Conservation (phyloP, 176 grass and related monocot species). For the Zea luxurians region DNA sequence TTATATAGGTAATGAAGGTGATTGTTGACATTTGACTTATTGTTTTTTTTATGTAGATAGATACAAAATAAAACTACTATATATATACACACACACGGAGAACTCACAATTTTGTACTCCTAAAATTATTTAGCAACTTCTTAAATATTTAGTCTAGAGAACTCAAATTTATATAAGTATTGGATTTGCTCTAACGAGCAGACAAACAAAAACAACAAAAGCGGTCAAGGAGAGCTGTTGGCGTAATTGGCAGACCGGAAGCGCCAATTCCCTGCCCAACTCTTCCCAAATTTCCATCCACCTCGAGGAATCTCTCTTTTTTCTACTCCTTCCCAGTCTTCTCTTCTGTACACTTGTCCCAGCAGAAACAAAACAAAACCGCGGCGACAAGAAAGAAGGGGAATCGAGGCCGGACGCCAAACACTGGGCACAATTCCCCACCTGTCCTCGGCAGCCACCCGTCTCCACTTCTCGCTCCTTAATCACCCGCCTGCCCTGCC, state of each 20-base stretch:
- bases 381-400: conserved; percentile 4
- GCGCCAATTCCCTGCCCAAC: conserved; percentile 34
- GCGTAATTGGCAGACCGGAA: conserved; percentile 39
- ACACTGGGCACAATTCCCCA: conserved; percentile 41
- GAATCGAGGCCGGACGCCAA: conserved; percentile 4
- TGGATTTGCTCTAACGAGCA: neutral
- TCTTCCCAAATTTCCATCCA: neutral
- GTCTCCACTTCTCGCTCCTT: conserved; percentile 4
- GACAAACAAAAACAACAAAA: neutral
- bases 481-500: neutral
- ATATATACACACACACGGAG: no score
- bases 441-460: conserved; percentile 21
- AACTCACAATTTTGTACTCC: no score
- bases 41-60: no score
- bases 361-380: conserved; percentile 23
- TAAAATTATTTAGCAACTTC: no score
- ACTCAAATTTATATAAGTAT: no score
- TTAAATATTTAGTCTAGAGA: no score
- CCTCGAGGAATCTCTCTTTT: conserved; percentile 13
- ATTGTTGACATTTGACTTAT: no score
- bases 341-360: no score
- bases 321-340: neutral
- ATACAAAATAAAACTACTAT: no score
- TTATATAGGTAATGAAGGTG: no score
- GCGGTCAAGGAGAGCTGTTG: neutral